phyloP scores from a whole-genome alignment of 805 yeast species.

The Barnettozyma botsteinii region DNA sequence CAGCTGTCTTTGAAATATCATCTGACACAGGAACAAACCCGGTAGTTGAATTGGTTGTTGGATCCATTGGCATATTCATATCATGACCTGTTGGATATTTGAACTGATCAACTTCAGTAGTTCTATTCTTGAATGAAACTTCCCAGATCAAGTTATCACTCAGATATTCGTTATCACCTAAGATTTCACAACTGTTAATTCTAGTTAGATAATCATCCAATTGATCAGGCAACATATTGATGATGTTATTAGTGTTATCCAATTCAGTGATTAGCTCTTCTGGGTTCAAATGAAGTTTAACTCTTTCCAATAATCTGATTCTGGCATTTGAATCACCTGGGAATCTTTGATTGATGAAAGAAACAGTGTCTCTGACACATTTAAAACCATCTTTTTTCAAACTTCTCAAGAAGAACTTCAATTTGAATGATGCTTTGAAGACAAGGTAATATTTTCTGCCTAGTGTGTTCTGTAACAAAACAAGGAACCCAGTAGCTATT shows the following conservation, averaged over 20 bases:
- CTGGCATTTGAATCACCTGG: conserved; percentile 17
- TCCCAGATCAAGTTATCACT: conserved; percentile 21
- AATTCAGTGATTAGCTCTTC: conserved; percentile 14
- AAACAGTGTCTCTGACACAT: conserved; percentile 20
- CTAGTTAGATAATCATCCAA: conserved; percentile 5
- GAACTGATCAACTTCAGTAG: not conserved
- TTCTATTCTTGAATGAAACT: conserved; percentile 9
- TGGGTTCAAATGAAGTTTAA: conserved; percentile 15
- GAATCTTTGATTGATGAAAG: conserved; percentile 17
- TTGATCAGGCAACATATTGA: conserved; percentile 7
- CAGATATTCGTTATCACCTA: conserved; percentile 13
- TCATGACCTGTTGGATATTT: not conserved
- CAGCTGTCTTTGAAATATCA: not conserved
- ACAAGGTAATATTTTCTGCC: conserved; percentile 21
- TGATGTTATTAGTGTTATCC: conserved; percentile 17
- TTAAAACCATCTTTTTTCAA: conserved; percentile 22
- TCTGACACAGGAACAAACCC: not conserved
- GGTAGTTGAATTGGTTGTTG: not conserved
- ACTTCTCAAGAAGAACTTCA: conserved; percentile 21
- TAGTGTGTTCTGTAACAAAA: conserved; percentile 19
- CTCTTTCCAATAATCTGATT: conserved; percentile 11
- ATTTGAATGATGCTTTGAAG: conserved; percentile 21
- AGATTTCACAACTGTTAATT: conserved; percentile 5
- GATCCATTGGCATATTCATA: not conserved
- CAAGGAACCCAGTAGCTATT: conserved; percentile 16